A percentile compares a stretch with the other conserved stretches of the same genome.
Evolutionary conservation across 148 eudicot genomes (phyloP).

Genomic region (Camellia granthamiana): DNA sequence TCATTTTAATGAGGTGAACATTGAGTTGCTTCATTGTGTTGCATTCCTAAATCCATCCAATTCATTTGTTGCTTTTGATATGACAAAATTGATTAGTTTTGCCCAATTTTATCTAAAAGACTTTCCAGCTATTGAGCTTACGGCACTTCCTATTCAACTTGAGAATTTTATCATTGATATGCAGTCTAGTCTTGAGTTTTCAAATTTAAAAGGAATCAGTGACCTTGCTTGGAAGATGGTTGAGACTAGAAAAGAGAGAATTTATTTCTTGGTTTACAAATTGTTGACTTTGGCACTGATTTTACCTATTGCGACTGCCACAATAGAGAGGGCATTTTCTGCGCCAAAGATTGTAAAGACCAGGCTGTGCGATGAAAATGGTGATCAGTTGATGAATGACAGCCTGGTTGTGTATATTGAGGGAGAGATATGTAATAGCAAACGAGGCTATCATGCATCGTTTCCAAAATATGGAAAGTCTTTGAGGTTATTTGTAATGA

Average conservation of each 20-base stretch:
- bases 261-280: too few species aligned
- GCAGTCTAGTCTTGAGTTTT: not conserved
- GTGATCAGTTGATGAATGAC: too few species aligned
- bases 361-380: too few species aligned
- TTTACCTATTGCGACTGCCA: too few species aligned
- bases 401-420: too few species aligned
- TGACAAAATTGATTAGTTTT: not conserved
- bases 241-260: not conserved
- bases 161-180: not conserved
- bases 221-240: slow-evolving; percentile 1
- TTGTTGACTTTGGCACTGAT: too few species aligned
- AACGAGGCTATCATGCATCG: not conserved
- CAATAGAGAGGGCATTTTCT: too few species aligned
- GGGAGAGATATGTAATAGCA: too few species aligned
- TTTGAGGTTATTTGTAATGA: not conserved
- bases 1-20: too few species aligned
- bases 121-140: not conserved
- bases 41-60: not conserved
- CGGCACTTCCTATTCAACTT: not conserved
- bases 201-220: not conserved
- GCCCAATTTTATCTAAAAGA: not conserved
- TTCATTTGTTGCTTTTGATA: not conserved
- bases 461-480: not conserved
- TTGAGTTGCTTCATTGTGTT: too few species aligned
- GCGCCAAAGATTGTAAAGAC: too few species aligned